Base-by-base conservation (phyloP, 2,329 filamentous ascomycete species). In the Amphichorda felina region DNA sequence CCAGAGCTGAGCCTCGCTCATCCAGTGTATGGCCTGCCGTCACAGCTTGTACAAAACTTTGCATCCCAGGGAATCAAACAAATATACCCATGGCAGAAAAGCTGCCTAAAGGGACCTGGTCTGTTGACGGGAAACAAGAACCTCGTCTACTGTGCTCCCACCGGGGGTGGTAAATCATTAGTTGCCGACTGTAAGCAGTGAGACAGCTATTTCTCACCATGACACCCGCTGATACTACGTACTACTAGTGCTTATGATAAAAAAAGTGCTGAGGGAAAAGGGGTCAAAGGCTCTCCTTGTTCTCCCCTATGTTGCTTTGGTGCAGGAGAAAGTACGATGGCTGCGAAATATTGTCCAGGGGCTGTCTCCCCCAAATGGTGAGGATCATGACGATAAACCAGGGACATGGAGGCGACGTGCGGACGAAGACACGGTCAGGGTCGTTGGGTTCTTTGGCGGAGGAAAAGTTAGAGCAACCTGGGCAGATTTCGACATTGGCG, bases 61-160 rank as follows among this genome's bases (percentile, higher is more conserved):
- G 66, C 64, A 33, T 57, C 61, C 0, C 61, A 82, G 27, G 82
- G 82, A n/a, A 80, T 88, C 38, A 70, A 64, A 28, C 71, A 69
- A 43, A 87, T 87, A 40, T 87, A 87, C 46, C 78, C 79, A 2
- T 88, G 82, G 82, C 82, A 87, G 54, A 80, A 80, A 34, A 75
- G 77, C 38, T 88, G 82, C 47, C 63, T 88, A 7, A 62, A 80
- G 36, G 75, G 75, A 0, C 74, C 72, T 4, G 79, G 80, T 0
- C 63, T 86, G 14, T 60, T 88, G 10, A 54, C 61, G 5, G 81
- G 81, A 13, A 63, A 72, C 34, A 73, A 67, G 42, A 86, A 84
- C 45, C 62, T 88, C 8, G 77, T 87, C n/a, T 88, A 87, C 50
- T 82, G 77, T 30, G 82, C 82, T 7, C 82, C 82, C 0, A 87